A percentile compares a stretch with the other conserved stretches of the same genome.
These are phyloP conservation scores for Diplocarpon mali DNA, from an alignment of 2,329 filamentous ascomycete species.

Conservation along the genomic window DNA sequence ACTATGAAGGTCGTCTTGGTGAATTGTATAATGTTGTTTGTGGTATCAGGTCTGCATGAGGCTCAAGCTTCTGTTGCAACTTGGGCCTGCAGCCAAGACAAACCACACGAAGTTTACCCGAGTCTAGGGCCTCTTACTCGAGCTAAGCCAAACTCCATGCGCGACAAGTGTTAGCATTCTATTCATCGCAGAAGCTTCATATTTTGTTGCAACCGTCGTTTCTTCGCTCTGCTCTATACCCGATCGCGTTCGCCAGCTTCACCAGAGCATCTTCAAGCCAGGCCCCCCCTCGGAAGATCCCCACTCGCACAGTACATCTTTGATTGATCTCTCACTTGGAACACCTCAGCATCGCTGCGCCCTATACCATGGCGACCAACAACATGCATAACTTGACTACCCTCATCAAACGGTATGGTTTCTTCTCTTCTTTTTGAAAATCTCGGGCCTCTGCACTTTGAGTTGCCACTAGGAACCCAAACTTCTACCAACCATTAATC, in stretches of 20 bases:
- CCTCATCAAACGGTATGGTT: conserved; percentile 85
- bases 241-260: not conserved
- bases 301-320: conserved; percentile 2
- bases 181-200: not conserved
- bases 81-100: not conserved
- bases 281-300: not conserved
- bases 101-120: too few species aligned
- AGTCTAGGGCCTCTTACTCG: too few species aligned
- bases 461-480: conserved; percentile 16
- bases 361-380: conserved; percentile 52
- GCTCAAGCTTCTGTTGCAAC: too few species aligned
- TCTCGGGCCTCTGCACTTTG: conserved; percentile 3
- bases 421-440: conserved; percentile 12
- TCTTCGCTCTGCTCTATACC: not conserved
- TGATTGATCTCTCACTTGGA: conserved; percentile 17
- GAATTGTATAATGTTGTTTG: not conserved
- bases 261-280: not conserved
- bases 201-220: not conserved
- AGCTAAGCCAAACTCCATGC: too few species aligned
- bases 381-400: conserved; percentile 97
- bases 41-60: conserved; percentile 5
- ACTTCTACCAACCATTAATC: conserved; percentile 18
- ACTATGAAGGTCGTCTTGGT: too few species aligned
- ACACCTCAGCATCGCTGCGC: conserved; percentile 13
- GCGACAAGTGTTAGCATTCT: too few species aligned